Conservation (phyloP, 2,329 filamentous ascomycete species). For the Aureobasidium sp. region DNA sequence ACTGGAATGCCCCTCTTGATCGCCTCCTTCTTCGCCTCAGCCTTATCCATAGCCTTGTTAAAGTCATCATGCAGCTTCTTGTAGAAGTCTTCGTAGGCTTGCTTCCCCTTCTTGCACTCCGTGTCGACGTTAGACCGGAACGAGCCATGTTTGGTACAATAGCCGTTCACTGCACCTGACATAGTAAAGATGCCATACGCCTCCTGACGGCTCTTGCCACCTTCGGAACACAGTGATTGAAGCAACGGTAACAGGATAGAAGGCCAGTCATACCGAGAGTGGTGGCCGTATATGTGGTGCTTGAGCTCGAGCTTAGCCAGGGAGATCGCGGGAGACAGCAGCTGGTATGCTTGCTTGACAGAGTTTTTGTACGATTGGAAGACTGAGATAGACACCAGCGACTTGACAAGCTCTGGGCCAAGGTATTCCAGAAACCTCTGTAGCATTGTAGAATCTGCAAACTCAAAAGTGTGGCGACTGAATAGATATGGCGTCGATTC, state of each 20-base stretch:
- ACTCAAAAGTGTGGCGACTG: constrained; percentile 1
- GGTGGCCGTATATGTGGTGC: not conserved
- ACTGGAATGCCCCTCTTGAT: not conserved
- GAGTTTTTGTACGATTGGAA: not conserved
- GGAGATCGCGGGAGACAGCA: not conserved
- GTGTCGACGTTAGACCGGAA: not conserved
- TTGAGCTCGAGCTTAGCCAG: not conserved
- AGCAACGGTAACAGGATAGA: not conserved
- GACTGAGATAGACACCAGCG: not conserved
- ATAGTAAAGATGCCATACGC: not conserved
- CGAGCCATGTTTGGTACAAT: not conserved
- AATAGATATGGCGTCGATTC: constrained; percentile 1
- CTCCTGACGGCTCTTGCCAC: not conserved
- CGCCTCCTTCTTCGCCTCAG: not conserved
- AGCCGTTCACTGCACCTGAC: not conserved
- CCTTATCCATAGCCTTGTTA: not conserved
- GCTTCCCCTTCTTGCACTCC: not conserved
- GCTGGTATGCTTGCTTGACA: not conserved
- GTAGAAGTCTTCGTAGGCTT: not conserved
- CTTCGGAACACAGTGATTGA: not conserved
- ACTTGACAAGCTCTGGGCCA: not conserved
- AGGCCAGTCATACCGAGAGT: not conserved
- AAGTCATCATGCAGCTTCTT: not conserved
- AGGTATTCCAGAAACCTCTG: not conserved
- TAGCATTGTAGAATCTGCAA: not conserved